Evolutionary conservation across 306 rosid genomes (phyloP), one percentile per base, ranked within the genome.

Genomic region (Argentina anserina): DNA sequence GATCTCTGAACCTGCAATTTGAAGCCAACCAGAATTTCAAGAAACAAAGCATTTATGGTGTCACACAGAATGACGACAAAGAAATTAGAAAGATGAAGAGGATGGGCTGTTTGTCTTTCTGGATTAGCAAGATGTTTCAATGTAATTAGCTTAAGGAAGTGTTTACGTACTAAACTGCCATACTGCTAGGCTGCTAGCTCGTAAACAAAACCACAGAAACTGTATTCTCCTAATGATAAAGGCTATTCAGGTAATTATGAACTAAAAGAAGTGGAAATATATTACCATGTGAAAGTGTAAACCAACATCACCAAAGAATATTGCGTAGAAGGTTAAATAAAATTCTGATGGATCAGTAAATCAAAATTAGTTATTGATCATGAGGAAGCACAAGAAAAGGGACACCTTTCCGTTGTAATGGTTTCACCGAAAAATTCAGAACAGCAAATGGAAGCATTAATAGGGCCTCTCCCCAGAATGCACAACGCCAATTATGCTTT

Each of bases 371-470:
- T 20, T 71, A 84, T 70, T 53, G 36, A 42, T 40, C 23, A 67
- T 31, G 74, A 67, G 34, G 72, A 55, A 83, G 52, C 49, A 72
- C 28, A 81, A 69, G 21, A 74, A 60, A 74, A 71, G 33, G 33
- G 60, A 29, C 66, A 91, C 98, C 98, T 86, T 84, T 85, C 81
- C 91, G 70, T 28, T 84, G 82, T 92, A 94, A 77, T 42, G 97
- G 98, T 83, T 94, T 88, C 70, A 87, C 79, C 18, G 79, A 60
- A 84, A 94, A 91, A 71, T 94, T 97, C 82, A 88, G 75, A 64
- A 94, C 79, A 76, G 90, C 88, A 80, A 94, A 94, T 21, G 98
- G 97, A 84, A 94, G 90, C 98, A 94, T 94, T 80, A 88, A 78
- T 73, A 94, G 42, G 52, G 98, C 94, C 87, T 88, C 95, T 52